Evolutionary conservation across 495 filamentous ascomycete species (phyloP).

Genomic region (Aspergillus cristatus): DNA sequence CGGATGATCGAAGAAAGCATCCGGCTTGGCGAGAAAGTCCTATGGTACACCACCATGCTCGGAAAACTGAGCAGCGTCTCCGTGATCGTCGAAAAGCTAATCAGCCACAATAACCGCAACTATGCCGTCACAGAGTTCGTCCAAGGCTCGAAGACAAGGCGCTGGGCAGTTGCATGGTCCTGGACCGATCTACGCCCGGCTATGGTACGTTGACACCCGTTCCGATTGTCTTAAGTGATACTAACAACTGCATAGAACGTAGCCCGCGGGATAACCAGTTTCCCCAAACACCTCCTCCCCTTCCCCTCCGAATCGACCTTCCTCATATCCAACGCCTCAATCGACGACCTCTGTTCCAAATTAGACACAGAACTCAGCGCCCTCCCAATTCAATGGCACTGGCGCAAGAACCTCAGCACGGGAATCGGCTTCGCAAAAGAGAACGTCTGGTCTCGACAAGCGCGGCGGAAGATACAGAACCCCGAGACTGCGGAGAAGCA

Average conservation of each 20-base stretch:
- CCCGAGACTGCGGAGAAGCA: slow-evolving; percentile 8
- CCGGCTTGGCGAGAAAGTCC: slow-evolving; percentile 46
- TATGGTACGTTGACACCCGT: slow-evolving; percentile 30
- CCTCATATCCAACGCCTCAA: slow-evolving; percentile 15
- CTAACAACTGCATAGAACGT: slow-evolving; percentile 30
- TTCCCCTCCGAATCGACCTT: slow-evolving; percentile 50
- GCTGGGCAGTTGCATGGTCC: slow-evolving; percentile 89
- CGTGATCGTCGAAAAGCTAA: slow-evolving; percentile 51
- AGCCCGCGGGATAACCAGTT: slow-evolving; percentile 44
- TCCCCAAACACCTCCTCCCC: slow-evolving; percentile 52
- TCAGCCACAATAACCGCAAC: slow-evolving; percentile 54
- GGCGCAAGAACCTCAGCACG: slow-evolving; percentile 26
- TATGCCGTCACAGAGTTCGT: slow-evolving; percentile 76
- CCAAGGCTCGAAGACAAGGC: slow-evolving; percentile 67
- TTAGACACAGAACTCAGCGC: slow-evolving; percentile 32
- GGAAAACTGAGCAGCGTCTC: slow-evolving; percentile 71
- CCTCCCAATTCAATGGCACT: slow-evolving; percentile 46
- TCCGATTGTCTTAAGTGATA: neutral
- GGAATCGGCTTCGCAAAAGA: slow-evolving; percentile 48
- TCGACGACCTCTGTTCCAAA: slow-evolving; percentile 18
- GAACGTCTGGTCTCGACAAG: slow-evolving; percentile 67
- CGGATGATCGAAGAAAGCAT: slow-evolving; percentile 70
- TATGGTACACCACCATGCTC: slow-evolving; percentile 90
- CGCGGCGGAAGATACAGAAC: slow-evolving; percentile 43
- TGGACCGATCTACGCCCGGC: slow-evolving; percentile 60